Evolutionary conservation across 2,329 filamentous ascomycete species (phyloP).

Genomic region (Verticillium longisporum): DNA sequence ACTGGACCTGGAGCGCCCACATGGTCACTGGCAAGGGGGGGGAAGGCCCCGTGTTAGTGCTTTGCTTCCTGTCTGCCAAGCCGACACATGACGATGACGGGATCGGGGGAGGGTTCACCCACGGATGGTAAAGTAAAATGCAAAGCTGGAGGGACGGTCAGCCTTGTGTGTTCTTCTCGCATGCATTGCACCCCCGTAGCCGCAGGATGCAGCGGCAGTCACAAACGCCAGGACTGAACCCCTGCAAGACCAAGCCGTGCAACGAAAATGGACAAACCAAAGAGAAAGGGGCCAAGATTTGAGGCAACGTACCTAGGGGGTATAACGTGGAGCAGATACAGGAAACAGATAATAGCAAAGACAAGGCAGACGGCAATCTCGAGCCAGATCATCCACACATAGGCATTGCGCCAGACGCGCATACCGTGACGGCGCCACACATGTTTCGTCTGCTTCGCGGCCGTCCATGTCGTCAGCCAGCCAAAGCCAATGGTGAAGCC

Average conservation of each 20-base stretch:
- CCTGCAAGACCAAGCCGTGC: background rate
- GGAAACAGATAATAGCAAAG: slow-evolving; percentile 29
- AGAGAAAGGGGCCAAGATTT: too few relatives aligned
- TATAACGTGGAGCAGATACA: slow-evolving; percentile 12
- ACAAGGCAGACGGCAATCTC: slow-evolving; percentile 33
- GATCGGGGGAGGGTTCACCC: background rate
- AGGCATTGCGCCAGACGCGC: slow-evolving; percentile 26
- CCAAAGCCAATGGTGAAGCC: slow-evolving; percentile 34
- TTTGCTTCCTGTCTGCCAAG: too few relatives aligned
- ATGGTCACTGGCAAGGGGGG: slow-evolving; percentile 15
- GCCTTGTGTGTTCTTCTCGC: background rate
- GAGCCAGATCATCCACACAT: slow-evolving; percentile 41
- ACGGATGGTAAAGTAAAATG: slow-evolving; percentile 11
- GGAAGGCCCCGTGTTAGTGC: background rate
- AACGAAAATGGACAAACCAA: too few relatives aligned
- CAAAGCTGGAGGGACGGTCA: slow-evolving; percentile 3
- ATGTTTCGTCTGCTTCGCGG: slow-evolving; percentile 24
- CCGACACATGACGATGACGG: background rate
- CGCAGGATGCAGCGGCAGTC: background rate
- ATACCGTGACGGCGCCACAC: slow-evolving; percentile 23
- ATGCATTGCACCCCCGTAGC: background rate
- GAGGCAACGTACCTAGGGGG: slow-evolving; percentile 4
- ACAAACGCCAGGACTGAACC: background rate
- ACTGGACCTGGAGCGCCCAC: slow-evolving; percentile 39
- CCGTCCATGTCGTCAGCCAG: slow-evolving; percentile 29